Evolutionary conservation across 148 eudicot genomes (phyloP), one percentile per base, ranked within the genome.

Genomic region (Diospyros kaki): DNA sequence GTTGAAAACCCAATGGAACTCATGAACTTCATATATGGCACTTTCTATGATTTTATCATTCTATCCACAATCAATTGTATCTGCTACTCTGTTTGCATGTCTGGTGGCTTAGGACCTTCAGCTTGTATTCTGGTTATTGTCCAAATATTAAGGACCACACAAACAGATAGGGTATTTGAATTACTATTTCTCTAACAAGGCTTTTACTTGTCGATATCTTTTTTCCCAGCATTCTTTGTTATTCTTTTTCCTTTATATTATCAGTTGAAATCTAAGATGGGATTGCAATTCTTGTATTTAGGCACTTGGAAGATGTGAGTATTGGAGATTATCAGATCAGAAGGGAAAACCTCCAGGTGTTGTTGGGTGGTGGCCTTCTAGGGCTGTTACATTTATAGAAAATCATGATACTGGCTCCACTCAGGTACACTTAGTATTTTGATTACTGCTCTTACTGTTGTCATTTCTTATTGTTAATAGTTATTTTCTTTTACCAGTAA

Each of bases 391-490:
- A 72, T 96, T 96, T 68, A 93, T 96, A 76, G 99, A 96, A 81
- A 96, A 96, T 85, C 99, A 96, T 77, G 99, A 96, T 82, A 96
- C 99, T 67, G 99, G 99, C 73, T 96, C 99, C 64, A 96, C 99
- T 61, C 99, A 96, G 99, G 99, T 96, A 76, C 1, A 53, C 40
- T 69, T 42, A 56, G 9, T 28, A 40, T 40, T 53, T 9, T 9
- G 14, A 17, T 70, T 55, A 14, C 40, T 42, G 62, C 56, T 43
- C 3, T 43, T 14, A 6, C 45, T 3, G 38, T 53, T 52, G 45
- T 38, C 43, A 13, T 39, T 14, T 28, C 28, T 28, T 28, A 28
- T 28, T 28, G 28, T 28, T 28, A 28, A 28, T 28, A 28, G 59
- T 55, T 40, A 14, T 56, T 70, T 51, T 50, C 18, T 8, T 58